Evolutionary conservation across 305 asterid species (phyloP), one percentile per base, ranked within the genome.

Genomic region (Ruellia speciosa): DNA sequence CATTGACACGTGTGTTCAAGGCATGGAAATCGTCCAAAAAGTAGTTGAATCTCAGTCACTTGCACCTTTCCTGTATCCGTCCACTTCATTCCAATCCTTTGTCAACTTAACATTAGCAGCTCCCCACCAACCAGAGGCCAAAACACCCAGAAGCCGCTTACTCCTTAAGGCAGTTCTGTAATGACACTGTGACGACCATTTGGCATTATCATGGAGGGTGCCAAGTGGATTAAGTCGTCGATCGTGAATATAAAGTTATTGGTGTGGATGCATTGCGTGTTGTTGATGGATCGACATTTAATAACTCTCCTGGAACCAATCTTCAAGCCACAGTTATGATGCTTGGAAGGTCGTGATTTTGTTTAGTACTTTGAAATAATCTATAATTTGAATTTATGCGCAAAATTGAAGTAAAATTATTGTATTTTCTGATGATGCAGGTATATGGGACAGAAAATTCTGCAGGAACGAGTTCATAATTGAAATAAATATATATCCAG

Each of bases 361-460:
- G n/a, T n/a, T n/a, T n/a, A n/a, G n/a, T n/a, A n/a, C n/a, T n/a
- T n/a, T n/a, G n/a, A n/a, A n/a, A n/a, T n/a, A 56, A 54, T 7
- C 13, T 10, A 10, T 7, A 7, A 10, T 40, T 40, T 40, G 2
- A 7, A 40, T 40, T 10, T 40, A 6, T n/a, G n/a, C n/a, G n/a
- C n/a, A n/a, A n/a, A n/a, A 34, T 34, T 40, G 46, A 6, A 11
- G 46, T 40, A 8, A 40, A 7, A 6, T 3, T 11, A 6, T 40
- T 7, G 13, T 7, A 2, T 40, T 8, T 40, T 40, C 14, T 40
- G 46, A 10, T 40, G 14, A 40, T 39, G 12, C 75, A 78, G 93
- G 79, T 81, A 84, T 62, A 79, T 84, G 94, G 94, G 89, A 43
- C 67, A 78, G 54, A 80, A 64, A 66, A 74, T 80, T 18, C 34